Conservation (phyloP, 164 flowering plant species). For the grape (Vitis vinifera) region ASM3070453v1 NC_081813.1:107001-107500, state of each 20-base stretch:
- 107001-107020: constrained; percentile 99
- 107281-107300: too few relatives aligned
- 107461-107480: too few relatives aligned
- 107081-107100: constrained; percentile 90
- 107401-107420: too few relatives aligned
- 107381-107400: too few relatives aligned
- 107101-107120: constrained; percentile 96
- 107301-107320: too few relatives aligned
- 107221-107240: not conserved
- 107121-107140: constrained; percentile 30
- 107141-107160: not conserved
- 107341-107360: too few relatives aligned
- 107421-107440: too few relatives aligned
- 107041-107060: constrained; percentile 96
- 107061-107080: constrained; percentile 87
- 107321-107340: too few relatives aligned
- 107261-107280: too few relatives aligned
- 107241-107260: not conserved
- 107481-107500: too few relatives aligned
- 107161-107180: not conserved
- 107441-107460: too few relatives aligned
- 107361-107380: too few relatives aligned
- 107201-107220: not conserved
- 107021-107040: constrained; percentile 96
- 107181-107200: not conserved